phyloP scores from a whole-genome alignment of 768 basidiomycete genomes.

The Panellus pusillus region DNA sequence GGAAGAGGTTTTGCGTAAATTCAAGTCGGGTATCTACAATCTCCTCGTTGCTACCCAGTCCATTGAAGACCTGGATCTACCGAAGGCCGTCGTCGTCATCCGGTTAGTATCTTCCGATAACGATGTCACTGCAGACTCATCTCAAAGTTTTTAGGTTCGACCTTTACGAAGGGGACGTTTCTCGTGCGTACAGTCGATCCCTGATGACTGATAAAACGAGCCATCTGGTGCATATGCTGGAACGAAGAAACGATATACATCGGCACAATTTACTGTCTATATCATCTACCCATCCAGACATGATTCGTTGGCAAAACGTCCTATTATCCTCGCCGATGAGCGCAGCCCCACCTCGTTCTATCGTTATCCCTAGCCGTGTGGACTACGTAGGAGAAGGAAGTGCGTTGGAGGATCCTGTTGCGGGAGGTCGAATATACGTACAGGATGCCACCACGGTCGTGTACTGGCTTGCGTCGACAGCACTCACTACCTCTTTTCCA shows the following conservation, averaged over 20 bases:
- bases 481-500: slow-evolving; percentile 12
- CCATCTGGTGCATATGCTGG: slow-evolving; percentile 63
- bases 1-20: slow-evolving; percentile 50
- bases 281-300: slow-evolving; percentile 38
- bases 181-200: slow-evolving; percentile 55
- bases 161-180: slow-evolving; percentile 61
- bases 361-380: slow-evolving; percentile 41
- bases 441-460: slow-evolving; percentile 58
- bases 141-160: slow-evolving; percentile 46
- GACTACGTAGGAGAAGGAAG: slow-evolving; percentile 53
- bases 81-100: slow-evolving; percentile 58
- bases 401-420: slow-evolving; percentile 59
- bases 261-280: slow-evolving; percentile 50
- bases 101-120: slow-evolving; percentile 41
- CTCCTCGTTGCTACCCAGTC: slow-evolving; percentile 62
- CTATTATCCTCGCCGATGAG: slow-evolving; percentile 37
- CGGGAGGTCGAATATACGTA: slow-evolving; percentile 58
- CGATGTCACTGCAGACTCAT: too few species aligned
- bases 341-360: slow-evolving; percentile 45
- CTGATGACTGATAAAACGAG: slow-evolving; percentile 47
- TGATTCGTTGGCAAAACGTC: slow-evolving; percentile 51
- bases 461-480: slow-evolving; percentile 46
- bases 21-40: slow-evolving; percentile 58
- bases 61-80: slow-evolving; percentile 60
- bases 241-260: slow-evolving; percentile 57